Base-by-base conservation (phyloP, 2,329 filamentous ascomycete species). In the Colletotrichum cuscutae region DNA sequence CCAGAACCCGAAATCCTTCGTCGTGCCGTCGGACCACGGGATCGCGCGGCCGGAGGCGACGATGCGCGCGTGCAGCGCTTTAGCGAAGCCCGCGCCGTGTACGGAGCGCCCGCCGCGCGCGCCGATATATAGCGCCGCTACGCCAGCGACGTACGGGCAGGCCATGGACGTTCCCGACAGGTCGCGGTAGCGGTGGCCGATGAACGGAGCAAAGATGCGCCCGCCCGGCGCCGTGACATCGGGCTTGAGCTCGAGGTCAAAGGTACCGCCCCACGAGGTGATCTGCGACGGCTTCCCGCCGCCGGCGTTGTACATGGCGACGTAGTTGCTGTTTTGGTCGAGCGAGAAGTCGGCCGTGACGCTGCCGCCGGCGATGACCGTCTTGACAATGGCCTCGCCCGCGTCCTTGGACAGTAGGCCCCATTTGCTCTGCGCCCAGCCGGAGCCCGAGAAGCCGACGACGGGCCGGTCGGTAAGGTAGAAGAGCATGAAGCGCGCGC, bases 81-180 rank as follows among this genome's bases (percentile, higher is more conserved):
- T 71, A 1, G 76, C 76, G 13, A 75, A 77, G 7, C 70, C 76
- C 9, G 67, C 58, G 24, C 74, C 76, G 69, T 86, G 79, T 2
- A 80, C 73, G 68, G 79, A 77, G 22, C 84, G 82, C 4, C 85
- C 84, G 4, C 85, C 85, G 63, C 83, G 79, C 22, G 82, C 76
- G 6, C 82, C 80, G 54, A 87, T 81, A 73, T 84, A 87, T 15
- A 88, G 76, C 8, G 85, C 86, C 2, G 84, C 85, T 26, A 87
- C 80, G 7, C 87, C 88, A 57, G 88, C 86, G 37, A 88, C 81
- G 72, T 88, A 88, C 1, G 88, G 88, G 8, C 85, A 85, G 1
- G 88, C 85, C 88, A 90, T 90, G 1, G 86, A 89, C 0, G 89
- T 90, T 54, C 89, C 89, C 42, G 83, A 86, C 65, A 87, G 79